Conservation (phyloP, 805 yeast species). For the Nakazawaea wickerhamii region DNA sequence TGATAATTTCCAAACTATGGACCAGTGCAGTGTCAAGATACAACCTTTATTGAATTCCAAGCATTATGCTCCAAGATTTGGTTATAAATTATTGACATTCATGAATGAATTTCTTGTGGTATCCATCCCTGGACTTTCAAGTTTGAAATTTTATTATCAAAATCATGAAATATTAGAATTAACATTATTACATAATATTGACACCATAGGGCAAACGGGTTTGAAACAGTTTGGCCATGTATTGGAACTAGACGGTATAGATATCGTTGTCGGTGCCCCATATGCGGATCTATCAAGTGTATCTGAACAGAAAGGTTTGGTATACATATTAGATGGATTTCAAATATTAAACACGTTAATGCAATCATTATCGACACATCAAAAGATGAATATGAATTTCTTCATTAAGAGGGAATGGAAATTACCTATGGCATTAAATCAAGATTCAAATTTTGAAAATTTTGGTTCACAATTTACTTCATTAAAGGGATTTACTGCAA, state of each 20-base stretch:
- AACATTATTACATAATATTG: slow-evolving; percentile 20
- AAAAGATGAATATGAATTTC: slow-evolving; percentile 27
- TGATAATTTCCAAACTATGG: background rate
- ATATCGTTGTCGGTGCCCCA: slow-evolving; percentile 41
- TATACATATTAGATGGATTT: slow-evolving; percentile 16
- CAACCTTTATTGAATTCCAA: slow-evolving; percentile 8
- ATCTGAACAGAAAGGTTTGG: slow-evolving; percentile 14
- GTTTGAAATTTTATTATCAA: slow-evolving; percentile 31
- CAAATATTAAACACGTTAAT: slow-evolving; percentile 7
- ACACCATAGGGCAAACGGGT: slow-evolving; percentile 34
- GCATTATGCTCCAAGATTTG: slow-evolving; percentile 34
- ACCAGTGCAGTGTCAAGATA: background rate
- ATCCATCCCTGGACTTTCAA: slow-evolving; percentile 48
- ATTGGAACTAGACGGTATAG: slow-evolving; percentile 27
- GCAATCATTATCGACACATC: slow-evolving; percentile 7
- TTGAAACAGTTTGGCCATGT: slow-evolving; percentile 36
- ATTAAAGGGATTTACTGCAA: slow-evolving; percentile 22
- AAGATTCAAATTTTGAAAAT: slow-evolving; percentile 31
- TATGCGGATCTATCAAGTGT: slow-evolving; percentile 25
- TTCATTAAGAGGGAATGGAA: slow-evolving; percentile 12
- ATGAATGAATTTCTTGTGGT: slow-evolving; percentile 34
- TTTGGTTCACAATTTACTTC: slow-evolving; percentile 33
- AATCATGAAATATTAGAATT: slow-evolving; percentile 22
- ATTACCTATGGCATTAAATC: slow-evolving; percentile 18
- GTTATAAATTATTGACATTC: slow-evolving; percentile 31